Conservation (phyloP, 2,329 filamentous ascomycete genomes). For the Ascosphaera aggregata region DNA sequence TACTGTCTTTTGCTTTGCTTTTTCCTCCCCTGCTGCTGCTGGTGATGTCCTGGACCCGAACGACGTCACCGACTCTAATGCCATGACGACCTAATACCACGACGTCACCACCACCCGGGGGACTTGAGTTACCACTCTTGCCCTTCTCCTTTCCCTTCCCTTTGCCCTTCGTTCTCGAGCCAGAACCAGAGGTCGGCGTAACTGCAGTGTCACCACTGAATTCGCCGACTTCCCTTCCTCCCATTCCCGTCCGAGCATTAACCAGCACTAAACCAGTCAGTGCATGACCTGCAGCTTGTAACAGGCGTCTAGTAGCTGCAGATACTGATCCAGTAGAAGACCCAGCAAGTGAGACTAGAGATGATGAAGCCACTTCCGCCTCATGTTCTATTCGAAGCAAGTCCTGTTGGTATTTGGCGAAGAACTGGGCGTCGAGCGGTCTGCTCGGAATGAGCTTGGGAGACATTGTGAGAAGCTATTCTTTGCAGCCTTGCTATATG, state of each 20-base stretch:
- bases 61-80: constrained; percentile 24
- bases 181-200: neutral
- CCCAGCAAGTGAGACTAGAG: constrained; percentile 12
- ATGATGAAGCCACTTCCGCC: constrained; percentile 20
- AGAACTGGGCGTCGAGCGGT: constrained; percentile 16
- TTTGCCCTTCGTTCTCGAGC: neutral
- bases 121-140: constrained; percentile 6
- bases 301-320: constrained; percentile 18
- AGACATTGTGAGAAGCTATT: neutral
- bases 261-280: constrained; percentile 35
- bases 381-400: constrained; percentile 21
- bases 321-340: constrained; percentile 17
- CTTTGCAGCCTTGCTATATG: no score
- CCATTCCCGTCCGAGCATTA: constrained; percentile 66
- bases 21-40: constrained; percentile 6
- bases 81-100: constrained; percentile 20
- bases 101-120: constrained; percentile 10
- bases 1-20: constrained; percentile 12
- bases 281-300: constrained; percentile 19
- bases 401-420: constrained; percentile 19
- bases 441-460: constrained; percentile 1
- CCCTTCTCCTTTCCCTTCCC: constrained; percentile 2
- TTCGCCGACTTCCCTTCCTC: constrained; percentile 76
- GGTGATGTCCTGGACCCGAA: constrained; percentile 18
- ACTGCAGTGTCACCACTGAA: constrained; percentile 49